Conservation (phyloP, 108 stramenopile genomes). For the Bacterosira constricta region DNA sequence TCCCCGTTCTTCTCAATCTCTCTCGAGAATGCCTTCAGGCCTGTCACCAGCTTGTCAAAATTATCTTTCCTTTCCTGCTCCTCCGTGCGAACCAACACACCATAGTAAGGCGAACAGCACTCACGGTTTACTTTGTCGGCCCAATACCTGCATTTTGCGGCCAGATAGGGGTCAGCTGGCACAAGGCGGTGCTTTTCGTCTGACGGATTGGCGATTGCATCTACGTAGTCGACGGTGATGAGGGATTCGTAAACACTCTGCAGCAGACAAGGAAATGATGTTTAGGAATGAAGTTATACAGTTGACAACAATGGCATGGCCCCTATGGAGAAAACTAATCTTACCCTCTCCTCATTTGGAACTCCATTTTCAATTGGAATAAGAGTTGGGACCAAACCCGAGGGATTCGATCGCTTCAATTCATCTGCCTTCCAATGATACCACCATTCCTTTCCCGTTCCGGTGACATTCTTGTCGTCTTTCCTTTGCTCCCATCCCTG, state of each 20-base stretch:
- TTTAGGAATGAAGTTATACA: too few relatives aligned
- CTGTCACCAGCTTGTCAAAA: constrained; percentile 64
- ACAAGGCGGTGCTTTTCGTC: constrained; percentile 55
- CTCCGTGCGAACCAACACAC: constrained; percentile 73
- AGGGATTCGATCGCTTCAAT: constrained; percentile 66
- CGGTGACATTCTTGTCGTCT: constrained; percentile 72
- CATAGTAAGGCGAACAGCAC: constrained; percentile 84
- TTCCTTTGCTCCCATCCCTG: constrained; percentile 80
- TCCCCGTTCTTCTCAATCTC: constrained; percentile 59
- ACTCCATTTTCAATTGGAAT: constrained; percentile 48
- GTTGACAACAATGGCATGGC: too few relatives aligned
- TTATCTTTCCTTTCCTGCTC: constrained; percentile 65
- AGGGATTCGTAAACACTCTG: constrained; percentile 75
- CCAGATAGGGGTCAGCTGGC: constrained; percentile 69
- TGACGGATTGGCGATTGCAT: constrained; percentile 63
- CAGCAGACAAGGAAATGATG: not conserved
- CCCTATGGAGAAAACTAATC: too few relatives aligned
- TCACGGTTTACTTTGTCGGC: constrained; percentile 83
- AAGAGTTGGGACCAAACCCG: constrained; percentile 80
- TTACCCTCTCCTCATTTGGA: constrained; percentile 49
- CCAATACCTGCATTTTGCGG: constrained; percentile 74
- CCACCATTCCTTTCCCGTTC: constrained; percentile 85
- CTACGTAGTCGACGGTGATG: constrained; percentile 76
- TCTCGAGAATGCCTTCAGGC: constrained; percentile 63
- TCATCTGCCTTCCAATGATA: constrained; percentile 90